Evolutionary conservation across 2,329 filamentous ascomycete species (phyloP).

Genomic region (Apiospora aurea): DNA sequence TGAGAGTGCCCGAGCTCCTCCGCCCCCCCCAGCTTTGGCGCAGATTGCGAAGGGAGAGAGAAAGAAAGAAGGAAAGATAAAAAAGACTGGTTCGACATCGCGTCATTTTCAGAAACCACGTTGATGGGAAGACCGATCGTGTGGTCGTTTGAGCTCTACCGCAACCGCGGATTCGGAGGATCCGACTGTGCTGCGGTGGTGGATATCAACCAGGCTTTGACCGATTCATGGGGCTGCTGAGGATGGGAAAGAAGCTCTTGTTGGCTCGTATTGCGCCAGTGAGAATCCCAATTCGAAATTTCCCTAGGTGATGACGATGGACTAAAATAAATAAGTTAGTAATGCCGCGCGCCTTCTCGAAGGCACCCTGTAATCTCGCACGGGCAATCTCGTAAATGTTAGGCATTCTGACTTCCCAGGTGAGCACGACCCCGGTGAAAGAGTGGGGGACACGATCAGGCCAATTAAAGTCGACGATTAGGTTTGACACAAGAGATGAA

Average conservation of each 20-base stretch:
- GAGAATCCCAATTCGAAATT: constrained; percentile 2
- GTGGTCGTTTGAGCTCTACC: not conserved
- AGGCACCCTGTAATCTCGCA: constrained; percentile 13
- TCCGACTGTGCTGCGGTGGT: not conserved
- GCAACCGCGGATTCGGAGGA: not conserved
- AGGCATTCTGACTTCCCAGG: not conserved
- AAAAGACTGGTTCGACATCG: not conserved
- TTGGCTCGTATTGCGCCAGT: not conserved
- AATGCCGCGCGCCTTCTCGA: constrained; percentile 16
- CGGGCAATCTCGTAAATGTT: not conserved
- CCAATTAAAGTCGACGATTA: not conserved
- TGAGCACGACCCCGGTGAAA: not conserved
- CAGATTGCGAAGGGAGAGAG: not conserved
- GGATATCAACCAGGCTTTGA: not conserved
- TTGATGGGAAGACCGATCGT: not conserved
- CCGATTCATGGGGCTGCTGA: not conserved
- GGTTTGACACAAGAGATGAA: not conserved
- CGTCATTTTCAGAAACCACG: not conserved
- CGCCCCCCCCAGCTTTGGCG: not conserved
- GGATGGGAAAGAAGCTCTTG: not conserved
- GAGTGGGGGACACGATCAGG: constrained; percentile 2
- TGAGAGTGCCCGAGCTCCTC: not conserved
- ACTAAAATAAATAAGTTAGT: not conserved
- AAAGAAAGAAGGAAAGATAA: not conserved
- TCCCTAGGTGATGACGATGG: not conserved